These are phyloP conservation scores for Wickerhamomyces canadensis DNA, from an alignment of 805 yeast species.

Conservation along the genomic window DNA sequence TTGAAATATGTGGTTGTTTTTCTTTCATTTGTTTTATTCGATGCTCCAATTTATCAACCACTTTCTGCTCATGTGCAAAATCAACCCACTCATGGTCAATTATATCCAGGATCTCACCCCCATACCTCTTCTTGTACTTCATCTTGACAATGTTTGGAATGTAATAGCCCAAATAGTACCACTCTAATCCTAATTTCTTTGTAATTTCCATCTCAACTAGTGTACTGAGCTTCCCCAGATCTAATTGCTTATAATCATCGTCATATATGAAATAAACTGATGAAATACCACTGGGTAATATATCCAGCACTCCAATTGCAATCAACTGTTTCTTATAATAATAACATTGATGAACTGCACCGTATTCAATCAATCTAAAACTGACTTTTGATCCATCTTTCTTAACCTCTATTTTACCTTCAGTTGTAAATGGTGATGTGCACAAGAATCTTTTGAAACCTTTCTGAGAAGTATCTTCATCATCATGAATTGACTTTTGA, in stretches of 20 bases:
- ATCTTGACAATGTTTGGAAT: constrained; percentile 76
- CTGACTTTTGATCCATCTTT: background rate
- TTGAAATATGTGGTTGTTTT: background rate
- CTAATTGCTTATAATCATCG: constrained; percentile 64
- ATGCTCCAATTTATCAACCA: constrained; percentile 21
- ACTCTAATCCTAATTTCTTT: constrained; percentile 34
- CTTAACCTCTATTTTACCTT: constrained; percentile 3
- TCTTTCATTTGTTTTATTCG: constrained; percentile 19
- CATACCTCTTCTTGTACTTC: constrained; percentile 75
- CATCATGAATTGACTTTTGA: constrained; percentile 67
- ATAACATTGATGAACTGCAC: constrained; percentile 78
- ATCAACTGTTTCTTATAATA: constrained; percentile 56
- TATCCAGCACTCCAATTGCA: constrained; percentile 73
- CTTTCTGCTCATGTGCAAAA: constrained; percentile 12
- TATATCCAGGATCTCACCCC: constrained; percentile 65
- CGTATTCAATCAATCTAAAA: constrained; percentile 31
- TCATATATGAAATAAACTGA: constrained; percentile 88
- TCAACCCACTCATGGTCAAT: constrained; percentile 38
- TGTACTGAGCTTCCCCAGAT: constrained; percentile 76
- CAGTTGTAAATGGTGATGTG: constrained; percentile 48
- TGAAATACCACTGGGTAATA: constrained; percentile 71
- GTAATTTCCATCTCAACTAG: constrained; percentile 61
- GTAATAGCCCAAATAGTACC: constrained; percentile 77
- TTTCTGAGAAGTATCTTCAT: constrained; percentile 38
- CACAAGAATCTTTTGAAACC: constrained; percentile 68